Conservation (phyloP, 768 basidiomycete species). For the Hygrocybe punicea region DNA sequence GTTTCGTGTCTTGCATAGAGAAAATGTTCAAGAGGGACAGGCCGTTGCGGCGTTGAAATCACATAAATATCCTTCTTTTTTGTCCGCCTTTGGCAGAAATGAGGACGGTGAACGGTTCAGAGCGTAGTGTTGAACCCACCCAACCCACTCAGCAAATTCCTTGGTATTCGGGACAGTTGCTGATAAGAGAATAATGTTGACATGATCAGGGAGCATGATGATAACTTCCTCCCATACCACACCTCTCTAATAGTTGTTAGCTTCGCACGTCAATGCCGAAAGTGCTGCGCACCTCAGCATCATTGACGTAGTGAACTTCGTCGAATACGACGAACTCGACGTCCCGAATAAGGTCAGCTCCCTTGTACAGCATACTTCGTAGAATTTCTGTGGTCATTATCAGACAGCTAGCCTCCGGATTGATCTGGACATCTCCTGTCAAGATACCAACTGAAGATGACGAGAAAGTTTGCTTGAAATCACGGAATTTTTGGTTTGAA, state of each 20-base stretch:
- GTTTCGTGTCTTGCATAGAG: constrained; percentile 91
- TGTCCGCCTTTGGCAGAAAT: constrained; percentile 63
- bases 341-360: constrained; percentile 96
- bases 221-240: constrained; percentile 99
- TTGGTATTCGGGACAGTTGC: constrained; percentile 98
- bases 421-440: constrained; percentile 98
- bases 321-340: constrained; percentile 99
- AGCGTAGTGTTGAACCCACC: constrained; percentile 50
- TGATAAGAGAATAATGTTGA: constrained; percentile 94
- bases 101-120: background rate
- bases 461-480: constrained; percentile 96
- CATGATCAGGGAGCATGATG: constrained; percentile 98
- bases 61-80: constrained; percentile 99
- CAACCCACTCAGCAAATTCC: constrained; percentile 99
- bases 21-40: constrained; percentile 95
- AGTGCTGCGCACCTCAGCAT: constrained; percentile 72
- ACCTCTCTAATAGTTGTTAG: constrained; percentile 61
- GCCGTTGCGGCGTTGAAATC: constrained; percentile 92
- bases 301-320: constrained; percentile 99
- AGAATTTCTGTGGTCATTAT: constrained; percentile 99
- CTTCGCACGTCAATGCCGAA: background rate
- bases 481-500: constrained; percentile 98
- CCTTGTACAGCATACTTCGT: constrained; percentile 97
- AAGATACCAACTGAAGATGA: constrained; percentile 90
- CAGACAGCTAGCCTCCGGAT: constrained; percentile 93